phyloP scores from a whole-genome alignment of 768 basidiomycete genomes.

The Panaeolus cyanescens region DNA sequence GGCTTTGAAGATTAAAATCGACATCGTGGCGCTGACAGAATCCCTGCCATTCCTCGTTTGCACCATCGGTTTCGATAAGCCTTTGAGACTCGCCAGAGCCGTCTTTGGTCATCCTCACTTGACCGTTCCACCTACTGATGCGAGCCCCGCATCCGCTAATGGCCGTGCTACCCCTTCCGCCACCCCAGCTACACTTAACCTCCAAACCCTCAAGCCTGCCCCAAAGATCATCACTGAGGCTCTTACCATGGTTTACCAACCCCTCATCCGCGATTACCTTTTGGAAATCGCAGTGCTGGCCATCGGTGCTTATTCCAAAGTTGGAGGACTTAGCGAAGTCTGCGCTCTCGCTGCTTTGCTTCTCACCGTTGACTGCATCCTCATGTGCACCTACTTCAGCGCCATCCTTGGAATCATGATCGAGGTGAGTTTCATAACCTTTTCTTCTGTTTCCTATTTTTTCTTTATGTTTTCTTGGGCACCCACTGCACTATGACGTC shows the following conservation, averaged over 20 bases:
- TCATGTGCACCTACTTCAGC: constrained; percentile 89
- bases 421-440: constrained; percentile 64
- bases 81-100: constrained; percentile 85
- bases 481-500: constrained; percentile 2
- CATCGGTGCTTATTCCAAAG: constrained; percentile 84
- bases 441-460: constrained; percentile 8
- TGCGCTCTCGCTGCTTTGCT: constrained; percentile 93
- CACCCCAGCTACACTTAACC: constrained; percentile 30
- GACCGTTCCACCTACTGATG: constrained; percentile 32
- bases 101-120: constrained; percentile 85
- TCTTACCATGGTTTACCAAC: constrained; percentile 73
- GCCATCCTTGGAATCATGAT: constrained; percentile 94
- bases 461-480: constrained; percentile 3
- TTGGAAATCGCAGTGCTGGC: constrained; percentile 90
- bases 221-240: constrained; percentile 85
- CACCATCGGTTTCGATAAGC: constrained; percentile 98
- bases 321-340: constrained; percentile 90
- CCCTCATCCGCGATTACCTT: constrained; percentile 90
- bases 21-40: constrained; percentile 91
- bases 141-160: constrained; percentile 16
- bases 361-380: constrained; percentile 81
- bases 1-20: constrained; percentile 80
- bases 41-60: constrained; percentile 97
- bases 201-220: constrained; percentile 61
- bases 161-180: constrained; percentile 21